phyloP scores from a whole-genome alignment of 2,329 filamentous ascomycete species.

The Penicillium concentricum region DNA sequence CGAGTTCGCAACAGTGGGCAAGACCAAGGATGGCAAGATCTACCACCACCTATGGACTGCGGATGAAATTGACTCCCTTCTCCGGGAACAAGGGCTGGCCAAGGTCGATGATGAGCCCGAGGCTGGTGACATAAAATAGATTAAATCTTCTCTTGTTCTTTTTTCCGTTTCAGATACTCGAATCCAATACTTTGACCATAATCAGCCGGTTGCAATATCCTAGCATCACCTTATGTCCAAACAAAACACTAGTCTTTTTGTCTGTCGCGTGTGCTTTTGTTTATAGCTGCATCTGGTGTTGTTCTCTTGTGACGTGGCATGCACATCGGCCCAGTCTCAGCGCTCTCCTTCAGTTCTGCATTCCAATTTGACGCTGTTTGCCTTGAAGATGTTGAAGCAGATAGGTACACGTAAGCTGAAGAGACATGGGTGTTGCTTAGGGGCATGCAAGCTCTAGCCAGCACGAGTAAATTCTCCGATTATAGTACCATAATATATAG shows the following conservation, averaged over 20 bases:
- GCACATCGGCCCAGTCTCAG: constrained; percentile 25
- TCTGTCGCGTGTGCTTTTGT: neutral
- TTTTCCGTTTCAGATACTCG: constrained; percentile 25
- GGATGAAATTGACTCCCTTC: constrained; percentile 88
- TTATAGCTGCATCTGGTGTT: constrained; percentile 28
- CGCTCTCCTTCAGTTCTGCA: constrained; percentile 18
- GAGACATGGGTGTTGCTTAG: constrained; percentile 8
- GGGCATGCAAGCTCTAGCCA: constrained; percentile 14
- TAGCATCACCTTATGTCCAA: constrained; percentile 2
- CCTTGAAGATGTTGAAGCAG: constrained; percentile 13
- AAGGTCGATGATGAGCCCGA: constrained; percentile 73
- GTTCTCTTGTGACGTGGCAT: constrained; percentile 36
- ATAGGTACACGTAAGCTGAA: constrained; percentile 32
- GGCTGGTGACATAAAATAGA: constrained; percentile 49
- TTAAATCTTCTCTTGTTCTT: constrained; percentile 23
- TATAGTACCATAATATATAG: constrained; percentile 13
- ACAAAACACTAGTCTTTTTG: neutral
- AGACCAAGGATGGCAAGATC: constrained; percentile 91
- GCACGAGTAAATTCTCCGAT: constrained; percentile 11
- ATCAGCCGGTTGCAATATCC: constrained; percentile 16
- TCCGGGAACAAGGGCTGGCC: constrained; percentile 93
- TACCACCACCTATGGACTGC: constrained; percentile 98
- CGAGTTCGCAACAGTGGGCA: constrained; percentile 96
- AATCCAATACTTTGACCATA: constrained; percentile 30
- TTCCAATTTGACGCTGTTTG: constrained; percentile 19